These are phyloP conservation scores for Rhynchosporium agropyri DNA, from an alignment of 2,329 filamentous ascomycete genomes.

Conservation along the genomic window DNA sequence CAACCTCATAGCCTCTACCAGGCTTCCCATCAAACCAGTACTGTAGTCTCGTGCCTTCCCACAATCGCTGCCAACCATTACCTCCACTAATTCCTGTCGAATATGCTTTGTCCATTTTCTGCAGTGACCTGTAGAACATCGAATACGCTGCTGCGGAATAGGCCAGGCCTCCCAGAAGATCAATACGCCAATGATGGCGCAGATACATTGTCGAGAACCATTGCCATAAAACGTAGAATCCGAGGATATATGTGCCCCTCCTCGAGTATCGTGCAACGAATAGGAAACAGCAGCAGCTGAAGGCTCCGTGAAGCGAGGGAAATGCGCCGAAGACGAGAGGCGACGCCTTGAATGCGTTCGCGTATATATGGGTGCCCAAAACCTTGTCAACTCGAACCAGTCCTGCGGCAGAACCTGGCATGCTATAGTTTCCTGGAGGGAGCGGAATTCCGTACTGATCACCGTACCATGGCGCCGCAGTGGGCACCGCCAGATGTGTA, in stretches of 20 bases:
- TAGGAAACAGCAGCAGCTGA: slow-evolving; percentile 90
- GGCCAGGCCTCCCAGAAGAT: slow-evolving; percentile 82
- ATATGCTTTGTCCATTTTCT: slow-evolving; percentile 38
- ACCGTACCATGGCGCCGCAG: slow-evolving; percentile 95
- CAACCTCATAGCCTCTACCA: slow-evolving; percentile 30
- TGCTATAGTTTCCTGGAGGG: slow-evolving; percentile 87
- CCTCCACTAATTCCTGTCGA: slow-evolving; percentile 34
- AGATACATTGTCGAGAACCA: slow-evolving; percentile 99
- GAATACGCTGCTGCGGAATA: slow-evolving; percentile 76
- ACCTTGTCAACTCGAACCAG: slow-evolving; percentile 85
- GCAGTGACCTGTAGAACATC: slow-evolving; percentile 37
- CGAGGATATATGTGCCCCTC: slow-evolving; percentile 71
- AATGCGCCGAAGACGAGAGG: slow-evolving; percentile 93
- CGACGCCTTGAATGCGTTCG: slow-evolving; percentile 84
- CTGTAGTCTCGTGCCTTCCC: slow-evolving; percentile 34
- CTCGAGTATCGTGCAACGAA: slow-evolving; percentile 52
- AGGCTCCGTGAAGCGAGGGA: slow-evolving; percentile 89
- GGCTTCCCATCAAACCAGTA: slow-evolving; percentile 34
- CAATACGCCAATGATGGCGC: slow-evolving; percentile 92
- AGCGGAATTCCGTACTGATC: slow-evolving; percentile 75
- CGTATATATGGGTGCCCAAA: slow-evolving; percentile 87
- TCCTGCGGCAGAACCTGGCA: slow-evolving; percentile 84
- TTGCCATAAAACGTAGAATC: slow-evolving; percentile 79
- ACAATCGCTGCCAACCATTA: slow-evolving; percentile 39
- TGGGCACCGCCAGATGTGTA: slow-evolving; percentile 86